Evolutionary conservation across 2,329 filamentous ascomycete genomes (phyloP), one percentile per base, ranked within the genome.

Genomic region (Fusarium ambrosium): DNA sequence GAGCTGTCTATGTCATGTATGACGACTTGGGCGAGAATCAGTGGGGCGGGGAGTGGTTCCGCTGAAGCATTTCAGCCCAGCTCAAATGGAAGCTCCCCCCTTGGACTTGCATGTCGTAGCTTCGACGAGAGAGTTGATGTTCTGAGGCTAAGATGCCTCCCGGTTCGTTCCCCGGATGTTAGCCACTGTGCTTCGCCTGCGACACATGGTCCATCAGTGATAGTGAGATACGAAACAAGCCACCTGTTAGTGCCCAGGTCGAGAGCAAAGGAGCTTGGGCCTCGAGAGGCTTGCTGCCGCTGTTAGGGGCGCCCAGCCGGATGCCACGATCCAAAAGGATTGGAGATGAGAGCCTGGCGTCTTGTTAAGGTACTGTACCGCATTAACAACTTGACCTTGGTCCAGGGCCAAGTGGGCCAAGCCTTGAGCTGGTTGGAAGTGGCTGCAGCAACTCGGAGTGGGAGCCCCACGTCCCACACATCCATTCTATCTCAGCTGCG

Each of bases 231-330:
- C 56, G 53, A 65, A 56, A 45, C 43, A 45, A 56, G 37, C 45
- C 65, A 55, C 22, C 58, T 41, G 45, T 56, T 48, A 39, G 64
- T 65, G 61, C 45, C 66, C 45, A 58, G 60, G 61, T 62, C 56
- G 51, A 77, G 48, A 16, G 62, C 39, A 11, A 24, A 67, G 73
- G 70, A 79, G 73, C 77, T 78, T 78, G 77, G 72, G n/a, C 77
- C 69, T 64, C 36, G 34, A 51, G 55, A 62, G 48, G 48, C 62
- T 56, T 63, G 56, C 39, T 62, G 62, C 39, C 72, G 65, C 45
- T 48, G 45, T 51, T 58, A 61, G 27, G 27, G 55, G 66, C 61
- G 61, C 32, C 48, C 62, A 62, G 43, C 55, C 22, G 45, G 34
- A 53, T 56, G n/a, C 24, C 51, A 64, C 37, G 65, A 53, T 41